Evolutionary conservation across 768 basidiomycete species (phyloP).

Genomic region (Suillus tomentosus): DNA sequence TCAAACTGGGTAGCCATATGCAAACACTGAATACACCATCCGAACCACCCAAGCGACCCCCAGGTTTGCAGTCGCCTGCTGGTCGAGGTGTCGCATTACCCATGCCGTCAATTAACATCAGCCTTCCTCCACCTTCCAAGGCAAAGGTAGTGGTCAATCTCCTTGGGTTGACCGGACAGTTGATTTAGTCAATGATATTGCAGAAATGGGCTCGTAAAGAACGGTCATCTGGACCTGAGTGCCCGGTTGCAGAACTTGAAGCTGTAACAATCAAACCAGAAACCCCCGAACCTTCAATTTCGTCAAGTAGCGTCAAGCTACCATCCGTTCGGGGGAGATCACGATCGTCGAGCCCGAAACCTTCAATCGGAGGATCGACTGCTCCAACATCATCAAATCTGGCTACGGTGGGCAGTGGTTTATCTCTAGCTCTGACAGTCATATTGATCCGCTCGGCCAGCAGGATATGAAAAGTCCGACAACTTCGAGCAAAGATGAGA

Average conservation of each 20-base stretch:
- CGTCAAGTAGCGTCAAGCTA: not conserved
- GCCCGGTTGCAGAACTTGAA: not conserved
- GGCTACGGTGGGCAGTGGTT: not conserved
- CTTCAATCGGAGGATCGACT: not conserved
- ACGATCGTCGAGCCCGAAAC: not conserved
- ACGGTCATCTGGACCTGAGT: not conserved
- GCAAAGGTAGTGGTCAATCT: not conserved
- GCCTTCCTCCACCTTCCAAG: slow-evolving; percentile 3
- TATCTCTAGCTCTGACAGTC: not conserved
- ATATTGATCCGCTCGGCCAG: not conserved
- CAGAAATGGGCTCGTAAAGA: not conserved
- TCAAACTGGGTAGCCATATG: too few species aligned
- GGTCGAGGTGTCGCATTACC: not conserved
- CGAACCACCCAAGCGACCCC: not conserved
- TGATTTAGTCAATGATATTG: too few species aligned
- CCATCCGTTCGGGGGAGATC: not conserved
- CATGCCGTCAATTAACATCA: not conserved
- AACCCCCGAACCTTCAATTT: not conserved
- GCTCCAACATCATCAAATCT: not conserved
- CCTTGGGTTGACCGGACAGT: not conserved
- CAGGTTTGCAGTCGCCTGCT: slow-evolving; percentile 3
- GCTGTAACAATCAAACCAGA: not conserved
- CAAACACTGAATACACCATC: too few species aligned
- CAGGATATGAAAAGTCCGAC: too few species aligned
- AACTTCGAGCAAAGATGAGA: not conserved